These are phyloP conservation scores for Zygoascus bituminiphila DNA, from an alignment of 805 yeast genomes.

Conservation along the genomic window DNA sequence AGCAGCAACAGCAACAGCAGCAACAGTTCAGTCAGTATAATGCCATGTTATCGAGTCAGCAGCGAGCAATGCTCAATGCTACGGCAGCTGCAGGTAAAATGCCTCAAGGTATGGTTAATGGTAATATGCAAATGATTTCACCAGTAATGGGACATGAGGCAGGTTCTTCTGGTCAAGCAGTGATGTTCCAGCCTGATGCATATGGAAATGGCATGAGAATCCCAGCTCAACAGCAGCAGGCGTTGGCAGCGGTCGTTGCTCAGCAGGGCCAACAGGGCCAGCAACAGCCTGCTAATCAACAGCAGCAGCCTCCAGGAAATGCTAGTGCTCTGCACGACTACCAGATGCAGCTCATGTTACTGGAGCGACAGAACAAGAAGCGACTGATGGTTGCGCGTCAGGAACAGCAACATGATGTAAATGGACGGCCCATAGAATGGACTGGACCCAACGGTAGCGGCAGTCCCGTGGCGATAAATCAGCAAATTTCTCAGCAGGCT, in stretches of 20 bases:
- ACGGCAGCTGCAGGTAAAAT: conserved; percentile 13
- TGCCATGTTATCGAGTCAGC: conserved; percentile 20
- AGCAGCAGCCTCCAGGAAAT: conserved; percentile 22
- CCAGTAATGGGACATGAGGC: conserved; percentile 1
- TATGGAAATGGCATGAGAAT: conserved; percentile 10
- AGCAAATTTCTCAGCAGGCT: background rate
- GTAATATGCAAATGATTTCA: conserved; percentile 5
- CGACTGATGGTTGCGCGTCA: conserved; percentile 40
- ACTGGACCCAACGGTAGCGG: background rate
- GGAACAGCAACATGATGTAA: conserved; percentile 26
- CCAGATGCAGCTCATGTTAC: conserved; percentile 65
- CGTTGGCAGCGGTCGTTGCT: conserved; percentile 4
- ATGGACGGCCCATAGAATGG: conserved; percentile 9
- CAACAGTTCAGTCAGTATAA: conserved; percentile 7
- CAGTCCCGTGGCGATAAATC: conserved; percentile 1
- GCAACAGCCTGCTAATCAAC: conserved; percentile 17
- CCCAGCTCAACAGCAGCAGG: conserved; percentile 7
- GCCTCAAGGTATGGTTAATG: conserved; percentile 9
- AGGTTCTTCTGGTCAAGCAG: conserved; percentile 3
- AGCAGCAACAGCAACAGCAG: conserved; percentile 19
- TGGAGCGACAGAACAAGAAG: conserved; percentile 70
- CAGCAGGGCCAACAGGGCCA: conserved; percentile 23
- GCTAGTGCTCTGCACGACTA: conserved; percentile 67
- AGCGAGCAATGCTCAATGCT: conserved; percentile 21
- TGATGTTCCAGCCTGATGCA: conserved; percentile 19